Base-by-base conservation (phyloP, 192 early-diverging fungal species). In the Backusella mclennaniae region DNA sequence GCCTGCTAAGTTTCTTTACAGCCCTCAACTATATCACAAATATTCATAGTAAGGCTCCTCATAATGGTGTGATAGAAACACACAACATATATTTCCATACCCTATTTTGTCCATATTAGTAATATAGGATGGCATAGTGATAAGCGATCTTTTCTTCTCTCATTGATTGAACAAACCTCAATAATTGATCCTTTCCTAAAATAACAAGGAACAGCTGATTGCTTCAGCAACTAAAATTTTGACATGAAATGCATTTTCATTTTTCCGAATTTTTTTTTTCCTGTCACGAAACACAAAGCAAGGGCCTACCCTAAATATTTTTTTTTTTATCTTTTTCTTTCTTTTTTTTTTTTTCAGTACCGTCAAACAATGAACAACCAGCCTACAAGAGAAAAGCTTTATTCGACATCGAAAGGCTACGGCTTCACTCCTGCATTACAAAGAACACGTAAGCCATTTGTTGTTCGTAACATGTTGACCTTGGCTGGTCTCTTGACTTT, bases 381-480 rank as follows among this genome's bases (percentile, higher is more conserved):
- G 7, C 67, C 75, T 35, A 76, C 39, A 33, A 44, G 78, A 75
- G 76, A 82, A 67, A 82, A 82, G 35, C 53, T 80, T 23, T 84
- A 84, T 36, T 75, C 82, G 72, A 76, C 80, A 42, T 66, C 79
- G 7, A 75, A 77, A 59, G 80, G 77, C 21, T 87, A 84, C 74
- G 82, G 83, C 35, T 87, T 85, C 66, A 84, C 86, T 2, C 87
- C 87, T 69, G 89, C 89, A 19, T 77, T 90, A 19, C 80, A 90
- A 67, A 84, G 89, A n/a, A 85, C 89, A 19, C 76, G 87, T 39
- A 82, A 80, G 4, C 89, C 89, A 19, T 88, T 84, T 71, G 79
- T 69, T 35, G 69, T 85, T 41, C 81, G 86, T 41, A 90, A 90
- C 73, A 52, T 83, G 4, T 15, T 88, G 35, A 88, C 87, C 29